Evolutionary conservation across 768 basidiomycete species (phyloP), one percentile per base, ranked within the genome.

Genomic region (Neoboletus subvelutipes): DNA sequence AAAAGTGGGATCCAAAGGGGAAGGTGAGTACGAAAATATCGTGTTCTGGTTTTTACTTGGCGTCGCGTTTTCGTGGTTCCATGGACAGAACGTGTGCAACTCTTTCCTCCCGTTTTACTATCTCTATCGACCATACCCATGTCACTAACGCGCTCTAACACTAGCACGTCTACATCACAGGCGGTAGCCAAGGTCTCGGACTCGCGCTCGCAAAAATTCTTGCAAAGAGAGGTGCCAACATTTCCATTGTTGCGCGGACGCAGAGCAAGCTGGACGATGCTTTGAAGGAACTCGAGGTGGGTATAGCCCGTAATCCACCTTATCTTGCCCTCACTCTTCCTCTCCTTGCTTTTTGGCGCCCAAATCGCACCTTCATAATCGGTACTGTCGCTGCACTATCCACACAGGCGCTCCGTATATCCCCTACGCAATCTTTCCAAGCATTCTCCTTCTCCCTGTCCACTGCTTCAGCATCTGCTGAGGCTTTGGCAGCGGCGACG

Each of bases 91-190:
- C 18, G 28, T n/a, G 45, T 45, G 12, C 42, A 26, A 43, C 24
- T n/a, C 45, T 7, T 46, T 31, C 28, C 26, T 12, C 28, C n/a
- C n/a, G 7, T 20, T 31, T 22, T 29, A 13, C 29, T 4, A 24
- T 15, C 18, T 17, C 18, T 20, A 43, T 24, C 4, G 22, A 15
- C 37, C 39, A 10, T n/a, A n/a, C 6, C 8, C 22, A 18, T 20
- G 28, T 46, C 40, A 12, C 42, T 52, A 22, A 60, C 45, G 5
- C 18, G 5, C 18, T 24, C 36, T 48, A 13, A 40, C 3, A 1
- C 11, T 57, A 95, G 94, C 90, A 94, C 63, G 84, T 85, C 71
- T 92, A 92, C 67, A 77, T 96, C 18, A 92, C 92, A 0, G 94
- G 94, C 3, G 93, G 90, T 4, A 88, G 86, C 41, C 78, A 85